These are phyloP conservation scores for Amaranthus hypochondriacus DNA, from an alignment of 148 eudicot species.

Conservation along the genomic window DNA sequence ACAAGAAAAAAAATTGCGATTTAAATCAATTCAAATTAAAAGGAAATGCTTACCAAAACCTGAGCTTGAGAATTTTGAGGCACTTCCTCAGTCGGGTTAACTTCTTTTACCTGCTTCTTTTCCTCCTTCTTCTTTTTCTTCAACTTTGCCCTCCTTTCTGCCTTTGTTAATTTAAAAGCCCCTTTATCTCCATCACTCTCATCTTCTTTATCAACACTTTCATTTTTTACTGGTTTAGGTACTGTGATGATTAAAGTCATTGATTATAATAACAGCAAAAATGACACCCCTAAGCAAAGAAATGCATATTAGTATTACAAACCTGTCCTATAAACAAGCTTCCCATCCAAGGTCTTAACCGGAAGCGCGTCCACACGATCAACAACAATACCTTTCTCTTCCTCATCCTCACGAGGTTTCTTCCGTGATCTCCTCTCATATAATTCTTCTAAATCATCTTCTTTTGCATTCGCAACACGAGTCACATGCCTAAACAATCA, in stretches of 20 bases:
- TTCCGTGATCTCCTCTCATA: conserved; percentile 54
- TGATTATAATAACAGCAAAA: not conserved
- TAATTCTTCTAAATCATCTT: conserved; percentile 61
- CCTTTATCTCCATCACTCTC: conserved; percentile 36
- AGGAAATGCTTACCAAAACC: conserved; percentile 46
- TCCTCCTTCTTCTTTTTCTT: conserved; percentile 81
- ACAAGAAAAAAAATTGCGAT: not conserved
- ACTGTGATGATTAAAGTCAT: conserved; percentile 30
- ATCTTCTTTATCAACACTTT: conserved; percentile 32
- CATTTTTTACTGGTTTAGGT: conserved; percentile 31
- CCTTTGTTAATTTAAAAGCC: conserved; percentile 50
- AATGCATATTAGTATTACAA: not conserved
- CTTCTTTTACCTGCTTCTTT: conserved; percentile 71
- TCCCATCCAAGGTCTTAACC: conserved; percentile 77
- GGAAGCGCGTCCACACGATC: conserved; percentile 94
- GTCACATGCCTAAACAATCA: conserved; percentile 56
- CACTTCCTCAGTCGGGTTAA: conserved; percentile 37
- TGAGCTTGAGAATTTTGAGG: conserved; percentile 56
- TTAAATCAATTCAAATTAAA: conserved; percentile 1
- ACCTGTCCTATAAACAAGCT: conserved; percentile 69
- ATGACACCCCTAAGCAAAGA: not conserved
- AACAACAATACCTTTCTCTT: conserved; percentile 51
- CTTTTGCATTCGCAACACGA: conserved; percentile 81
- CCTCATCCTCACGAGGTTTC: conserved; percentile 46
- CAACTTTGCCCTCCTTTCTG: conserved; percentile 75